These are phyloP conservation scores for Fusarium setosum DNA, from an alignment of 2,329 filamentous ascomycete genomes.

Conservation along the genomic window DNA sequence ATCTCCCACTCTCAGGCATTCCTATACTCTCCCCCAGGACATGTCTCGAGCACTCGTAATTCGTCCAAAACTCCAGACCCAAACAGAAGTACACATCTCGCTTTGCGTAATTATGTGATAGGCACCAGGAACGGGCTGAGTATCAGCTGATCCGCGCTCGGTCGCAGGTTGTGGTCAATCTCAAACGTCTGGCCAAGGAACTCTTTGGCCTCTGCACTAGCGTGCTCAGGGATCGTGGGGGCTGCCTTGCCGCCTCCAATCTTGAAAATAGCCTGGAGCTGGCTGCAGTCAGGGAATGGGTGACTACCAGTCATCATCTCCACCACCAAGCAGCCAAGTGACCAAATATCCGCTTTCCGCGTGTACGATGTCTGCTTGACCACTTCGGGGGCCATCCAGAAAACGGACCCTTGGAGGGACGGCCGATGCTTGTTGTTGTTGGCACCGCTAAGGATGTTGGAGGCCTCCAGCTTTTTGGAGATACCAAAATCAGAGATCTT, in stretches of 20 bases:
- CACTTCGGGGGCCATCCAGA: slow-evolving; percentile 99
- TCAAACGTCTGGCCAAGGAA: slow-evolving; percentile 95
- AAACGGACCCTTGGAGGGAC: slow-evolving; percentile 95
- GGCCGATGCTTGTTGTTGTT: slow-evolving; percentile 76
- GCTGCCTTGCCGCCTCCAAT: slow-evolving; percentile 90
- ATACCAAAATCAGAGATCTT: slow-evolving; percentile 99
- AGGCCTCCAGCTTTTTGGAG: slow-evolving; percentile 95
- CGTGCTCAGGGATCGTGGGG: slow-evolving; percentile 88
- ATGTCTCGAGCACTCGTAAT: slow-evolving; percentile 16
- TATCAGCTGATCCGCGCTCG: slow-evolving; percentile 91
- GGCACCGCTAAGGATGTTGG: slow-evolving; percentile 80
- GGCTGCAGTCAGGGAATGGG: slow-evolving; percentile 96
- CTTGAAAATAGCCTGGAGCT: slow-evolving; percentile 98
- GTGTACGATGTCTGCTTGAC: slow-evolving; percentile 98
- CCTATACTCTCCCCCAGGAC: too few species aligned
- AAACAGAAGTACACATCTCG: slow-evolving; percentile 1
- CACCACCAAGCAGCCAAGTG: slow-evolving; percentile 92
- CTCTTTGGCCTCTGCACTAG: slow-evolving; percentile 83
- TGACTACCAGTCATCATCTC: slow-evolving; percentile 99
- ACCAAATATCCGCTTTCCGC: slow-evolving; percentile 99
- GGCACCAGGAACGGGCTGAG: slow-evolving; percentile 84
- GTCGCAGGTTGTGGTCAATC: slow-evolving; percentile 91
- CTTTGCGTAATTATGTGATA: slow-evolving; percentile 60
- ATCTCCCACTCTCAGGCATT: not conserved
- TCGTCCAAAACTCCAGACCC: slow-evolving; percentile 2